These are phyloP conservation scores for Chlorophyllum brunneum DNA, from an alignment of 768 basidiomycete genomes.

Conservation along the genomic window DNA sequence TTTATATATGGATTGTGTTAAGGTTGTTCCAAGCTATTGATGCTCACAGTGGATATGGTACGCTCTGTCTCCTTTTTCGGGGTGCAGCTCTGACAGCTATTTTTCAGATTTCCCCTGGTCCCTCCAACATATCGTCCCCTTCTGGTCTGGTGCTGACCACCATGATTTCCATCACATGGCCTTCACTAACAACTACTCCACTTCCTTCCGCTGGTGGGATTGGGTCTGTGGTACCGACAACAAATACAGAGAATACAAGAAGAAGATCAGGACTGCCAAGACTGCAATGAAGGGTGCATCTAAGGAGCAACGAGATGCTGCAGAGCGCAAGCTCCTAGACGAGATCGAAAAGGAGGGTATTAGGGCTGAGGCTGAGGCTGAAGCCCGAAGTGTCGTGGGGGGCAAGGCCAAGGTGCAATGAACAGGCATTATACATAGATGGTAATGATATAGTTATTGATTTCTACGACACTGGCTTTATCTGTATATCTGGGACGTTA, in stretches of 20 bases:
- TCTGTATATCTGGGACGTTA: background rate
- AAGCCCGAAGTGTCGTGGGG: conserved; percentile 24
- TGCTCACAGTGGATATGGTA: conserved; percentile 94
- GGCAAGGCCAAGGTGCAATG: conserved; percentile 34
- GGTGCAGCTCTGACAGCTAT: background rate
- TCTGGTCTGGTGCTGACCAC: conserved; percentile 98
- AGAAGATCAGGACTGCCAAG: conserved; percentile 60
- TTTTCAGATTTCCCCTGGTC: conserved; percentile 93
- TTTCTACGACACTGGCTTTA: conserved; percentile 1
- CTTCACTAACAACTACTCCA: conserved; percentile 91
- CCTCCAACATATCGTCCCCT: conserved; percentile 83
- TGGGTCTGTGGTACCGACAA: conserved; percentile 84
- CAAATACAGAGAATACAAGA: conserved; percentile 83
- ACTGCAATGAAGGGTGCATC: conserved; percentile 47
- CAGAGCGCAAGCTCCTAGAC: conserved; percentile 60
- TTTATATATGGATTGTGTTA: conserved; percentile 91
- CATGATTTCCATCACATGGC: conserved; percentile 99
- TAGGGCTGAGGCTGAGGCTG: conserved; percentile 59
- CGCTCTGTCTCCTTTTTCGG: conserved; percentile 19
- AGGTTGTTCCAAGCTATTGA: conserved; percentile 97
- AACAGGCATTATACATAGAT: background rate
- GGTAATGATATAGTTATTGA: background rate
- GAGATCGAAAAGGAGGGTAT: conserved; percentile 75
- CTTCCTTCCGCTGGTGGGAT: conserved; percentile 94
- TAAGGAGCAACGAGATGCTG: conserved; percentile 45